Evolutionary conservation across 768 basidiomycete genomes (phyloP).

Genomic region (Boletus rubescentipes): DNA sequence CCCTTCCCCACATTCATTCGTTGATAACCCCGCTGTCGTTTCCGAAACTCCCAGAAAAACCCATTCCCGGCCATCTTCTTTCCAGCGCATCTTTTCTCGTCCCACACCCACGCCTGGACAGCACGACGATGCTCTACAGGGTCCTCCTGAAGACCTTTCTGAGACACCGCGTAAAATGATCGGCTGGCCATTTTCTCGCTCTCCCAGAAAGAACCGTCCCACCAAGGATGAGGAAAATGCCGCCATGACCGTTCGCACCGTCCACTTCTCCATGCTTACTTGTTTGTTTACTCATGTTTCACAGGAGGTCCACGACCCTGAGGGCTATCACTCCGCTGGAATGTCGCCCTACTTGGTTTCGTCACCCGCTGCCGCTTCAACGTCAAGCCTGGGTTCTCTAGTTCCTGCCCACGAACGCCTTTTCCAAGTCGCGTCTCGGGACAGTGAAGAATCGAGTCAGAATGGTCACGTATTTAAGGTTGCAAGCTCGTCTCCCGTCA

Average conservation of each 20-base stretch:
- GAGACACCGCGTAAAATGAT: conserved; percentile 28
- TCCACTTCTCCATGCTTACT: background rate
- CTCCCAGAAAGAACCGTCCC: conserved; percentile 20
- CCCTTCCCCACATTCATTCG: conserved; percentile 20
- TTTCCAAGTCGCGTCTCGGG: conserved; percentile 18
- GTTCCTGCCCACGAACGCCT: conserved; percentile 26
- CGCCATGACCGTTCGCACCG: conserved; percentile 17
- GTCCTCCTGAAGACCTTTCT: conserved; percentile 8
- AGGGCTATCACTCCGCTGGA: background rate
- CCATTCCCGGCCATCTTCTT: conserved; percentile 19
- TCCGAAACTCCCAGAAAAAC: conserved; percentile 18
- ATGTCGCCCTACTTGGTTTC: conserved; percentile 13
- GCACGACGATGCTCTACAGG: conserved; percentile 6
- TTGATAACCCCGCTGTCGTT: conserved; percentile 22
- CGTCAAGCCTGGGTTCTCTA: conserved; percentile 31
- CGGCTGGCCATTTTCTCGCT: conserved; percentile 31
- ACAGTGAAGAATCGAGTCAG: conserved; percentile 7
- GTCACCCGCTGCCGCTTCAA: conserved; percentile 24
- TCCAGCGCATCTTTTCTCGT: conserved; percentile 33
- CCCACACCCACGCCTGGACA: conserved; percentile 15
- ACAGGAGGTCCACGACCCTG: conserved; percentile 10
- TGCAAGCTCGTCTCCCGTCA: conserved; percentile 7
- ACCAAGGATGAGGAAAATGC: conserved; percentile 3
- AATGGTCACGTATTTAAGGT: background rate
- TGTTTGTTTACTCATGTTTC: conserved; percentile 5